phyloP scores from a whole-genome alignment of 306 rosid species.

The Cotoneaster glaucophyllus region DNA sequence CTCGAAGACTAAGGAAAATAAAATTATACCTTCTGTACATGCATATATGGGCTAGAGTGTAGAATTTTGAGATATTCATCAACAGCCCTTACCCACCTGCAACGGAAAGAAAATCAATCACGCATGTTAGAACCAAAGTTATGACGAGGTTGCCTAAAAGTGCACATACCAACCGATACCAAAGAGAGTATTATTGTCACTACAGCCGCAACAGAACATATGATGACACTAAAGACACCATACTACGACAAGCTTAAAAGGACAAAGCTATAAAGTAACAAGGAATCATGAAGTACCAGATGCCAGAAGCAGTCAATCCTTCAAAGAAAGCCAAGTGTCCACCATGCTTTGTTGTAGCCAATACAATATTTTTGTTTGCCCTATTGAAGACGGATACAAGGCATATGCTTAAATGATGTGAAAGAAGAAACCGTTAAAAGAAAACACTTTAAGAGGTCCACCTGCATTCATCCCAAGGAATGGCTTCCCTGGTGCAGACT shows the following conservation, averaged over 20 bases:
- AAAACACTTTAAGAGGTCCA: constrained; percentile 11
- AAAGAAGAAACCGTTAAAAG: constrained; percentile 1
- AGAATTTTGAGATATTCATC: constrained; percentile 62
- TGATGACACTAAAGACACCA: neutral
- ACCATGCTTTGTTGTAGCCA: constrained; percentile 73
- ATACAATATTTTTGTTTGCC: constrained; percentile 59
- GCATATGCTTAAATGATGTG: constrained; percentile 7
- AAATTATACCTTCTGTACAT: constrained; percentile 58
- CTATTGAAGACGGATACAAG: constrained; percentile 20
- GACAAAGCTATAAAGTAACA: neutral
- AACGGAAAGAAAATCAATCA: constrained; percentile 3
- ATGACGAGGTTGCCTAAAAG: neutral
- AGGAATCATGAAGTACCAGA: constrained; percentile 41
- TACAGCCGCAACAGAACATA: neutral
- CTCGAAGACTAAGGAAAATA: neutral
- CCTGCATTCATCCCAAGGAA: constrained; percentile 99
- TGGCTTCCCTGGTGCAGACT: constrained; percentile 91
- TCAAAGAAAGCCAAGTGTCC: constrained; percentile 87
- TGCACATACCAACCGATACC: neutral
- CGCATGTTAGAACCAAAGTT: neutral
- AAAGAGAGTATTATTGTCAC: neutral
- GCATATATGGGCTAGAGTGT: constrained; percentile 51
- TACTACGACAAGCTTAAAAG: neutral
- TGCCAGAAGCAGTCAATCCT: constrained; percentile 70
- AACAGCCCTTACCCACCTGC: constrained; percentile 90